These are phyloP conservation scores for Turritis glabra DNA, from an alignment of 345 rosid species.

Conservation along the genomic window DNA sequence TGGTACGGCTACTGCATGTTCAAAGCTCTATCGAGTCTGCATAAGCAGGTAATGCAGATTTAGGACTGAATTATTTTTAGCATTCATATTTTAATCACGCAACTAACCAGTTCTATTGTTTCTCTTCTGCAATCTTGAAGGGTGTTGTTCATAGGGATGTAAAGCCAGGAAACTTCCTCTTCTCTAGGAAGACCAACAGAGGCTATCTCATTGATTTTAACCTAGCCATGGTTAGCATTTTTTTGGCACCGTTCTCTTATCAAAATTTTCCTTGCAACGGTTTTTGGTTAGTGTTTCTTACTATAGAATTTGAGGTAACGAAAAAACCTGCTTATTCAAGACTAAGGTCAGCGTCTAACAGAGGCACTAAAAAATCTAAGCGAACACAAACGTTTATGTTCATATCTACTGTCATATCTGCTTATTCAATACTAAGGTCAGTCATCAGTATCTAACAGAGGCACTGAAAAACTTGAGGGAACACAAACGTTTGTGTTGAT, in stretches of 20 bases:
- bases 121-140: slow-evolving; percentile 43
- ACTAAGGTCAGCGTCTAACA: slow-evolving; percentile 13
- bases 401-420: not conserved
- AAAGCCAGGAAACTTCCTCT: slow-evolving; percentile 97
- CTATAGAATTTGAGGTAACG: slow-evolving; percentile 1
- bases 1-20: slow-evolving; percentile 90
- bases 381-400: not conserved
- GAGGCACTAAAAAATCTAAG: slow-evolving; percentile 17
- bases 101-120: slow-evolving; percentile 18
- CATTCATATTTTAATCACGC: not conserved
- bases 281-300: slow-evolving; percentile 8
- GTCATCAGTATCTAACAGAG: slow-evolving; percentile 3
- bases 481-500: not conserved
- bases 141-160: slow-evolving; percentile 95
- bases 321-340: not conserved
- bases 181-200: slow-evolving; percentile 67
- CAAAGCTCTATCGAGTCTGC: slow-evolving; percentile 82
- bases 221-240: slow-evolving; percentile 81
- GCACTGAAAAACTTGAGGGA: slow-evolving; percentile 15
- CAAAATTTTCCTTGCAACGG: slow-evolving; percentile 3
- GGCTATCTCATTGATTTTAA: slow-evolving; percentile 96
- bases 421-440: not conserved
- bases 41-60: slow-evolving; percentile 64
- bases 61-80: not conserved
- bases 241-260: not conserved